Base-by-base conservation (phyloP, 345 rosid species). In the Rhizophora apiculata region DNA sequence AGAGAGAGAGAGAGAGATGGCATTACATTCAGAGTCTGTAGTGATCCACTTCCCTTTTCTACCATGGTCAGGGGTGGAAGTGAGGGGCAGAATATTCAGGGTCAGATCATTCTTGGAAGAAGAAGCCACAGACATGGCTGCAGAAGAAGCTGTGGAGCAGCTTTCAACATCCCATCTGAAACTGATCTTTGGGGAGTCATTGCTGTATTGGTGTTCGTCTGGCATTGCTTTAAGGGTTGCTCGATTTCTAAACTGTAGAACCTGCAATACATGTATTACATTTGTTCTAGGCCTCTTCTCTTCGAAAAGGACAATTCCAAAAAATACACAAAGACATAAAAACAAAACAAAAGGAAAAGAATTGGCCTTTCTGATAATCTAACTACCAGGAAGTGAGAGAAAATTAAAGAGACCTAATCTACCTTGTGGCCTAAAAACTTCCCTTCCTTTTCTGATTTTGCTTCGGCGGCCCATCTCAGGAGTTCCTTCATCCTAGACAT, bases 31-130 rank as follows among this genome's bases (percentile, higher is more conserved):
- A 22, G 98, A 74, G 66, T 94, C 97, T 15, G 95, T 89, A 37
- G 97, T 91, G 82, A 91, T 94, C 98, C 98, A 94, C 53, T 85
- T 94, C 52, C 85, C 91, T 84, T 78, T 94, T 60, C 80, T 80
- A 30, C 68, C 80, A 62, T 75, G 77, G 48, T 58, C 19, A 52
- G 86, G 80, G 73, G 85, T 75, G n/a, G 86, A 83, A 48, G 62
- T 80, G 63, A 85, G 52, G 31, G 92, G 80, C 49, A 72, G 39
- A 16, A 75, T 61, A 27, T 78, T 81, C 65, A 62, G 74, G 32
- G 56, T 55, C 37, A 57, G 66, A 53, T 71, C 82, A 22, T 68
- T 71, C 68, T 58, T 82, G 2, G 78, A 72, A 57, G 89, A 85
- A 63, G 91, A 84, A 80, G 86, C 83, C 62, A 73, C 52, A 56